Percentiles rank a stretch among this genome's conserved stretches.
These are phyloP conservation scores for Ophiostoma quercus DNA, from an alignment of 2,329 filamentous ascomycete species.

Conservation along the genomic window DNA sequence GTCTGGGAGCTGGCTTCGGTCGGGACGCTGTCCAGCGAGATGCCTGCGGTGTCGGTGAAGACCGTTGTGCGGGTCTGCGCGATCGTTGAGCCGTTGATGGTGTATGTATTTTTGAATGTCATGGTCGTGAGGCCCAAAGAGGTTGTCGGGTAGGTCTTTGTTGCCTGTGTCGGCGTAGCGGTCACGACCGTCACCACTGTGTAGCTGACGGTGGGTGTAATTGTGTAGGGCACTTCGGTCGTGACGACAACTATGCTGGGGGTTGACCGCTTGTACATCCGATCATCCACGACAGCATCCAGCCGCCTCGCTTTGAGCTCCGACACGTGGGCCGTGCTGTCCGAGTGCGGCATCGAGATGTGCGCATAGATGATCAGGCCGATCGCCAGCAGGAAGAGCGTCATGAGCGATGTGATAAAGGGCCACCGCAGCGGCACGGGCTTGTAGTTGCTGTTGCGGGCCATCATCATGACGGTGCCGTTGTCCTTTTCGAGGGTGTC, in stretches of 20 bases:
- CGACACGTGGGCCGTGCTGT: constrained; percentile 21
- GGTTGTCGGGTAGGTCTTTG: not conserved
- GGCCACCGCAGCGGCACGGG: constrained; percentile 35
- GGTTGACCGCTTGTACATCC: not conserved
- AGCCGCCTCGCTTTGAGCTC: not conserved
- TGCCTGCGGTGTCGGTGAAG: not conserved
- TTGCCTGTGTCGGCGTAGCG: not conserved
- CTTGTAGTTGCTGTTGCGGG: constrained; percentile 31
- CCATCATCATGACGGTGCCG: not conserved
- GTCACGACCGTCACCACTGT: not conserved
- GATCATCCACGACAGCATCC: not conserved
- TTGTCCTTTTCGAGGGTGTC: constrained; percentile 31
- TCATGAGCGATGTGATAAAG: constrained; percentile 31
- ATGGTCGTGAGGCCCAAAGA: no score
- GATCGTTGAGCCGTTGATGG: not conserved
- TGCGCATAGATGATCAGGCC: constrained; percentile 32
- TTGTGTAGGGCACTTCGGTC: constrained; percentile 19
- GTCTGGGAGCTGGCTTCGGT: not conserved
- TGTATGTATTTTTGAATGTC: not conserved
- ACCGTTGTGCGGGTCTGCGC: not conserved
- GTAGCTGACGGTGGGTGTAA: not conserved
- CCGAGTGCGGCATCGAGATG: constrained; percentile 33
- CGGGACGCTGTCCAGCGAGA: not conserved
- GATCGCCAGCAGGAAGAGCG: constrained; percentile 31
- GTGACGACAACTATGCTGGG: constrained; percentile 12